A percentile compares a stretch with the other conserved stretches of the same genome.
Evolutionary conservation across 768 basidiomycete species (phyloP).

Genomic region (Xerocomellus dryophilus): DNA sequence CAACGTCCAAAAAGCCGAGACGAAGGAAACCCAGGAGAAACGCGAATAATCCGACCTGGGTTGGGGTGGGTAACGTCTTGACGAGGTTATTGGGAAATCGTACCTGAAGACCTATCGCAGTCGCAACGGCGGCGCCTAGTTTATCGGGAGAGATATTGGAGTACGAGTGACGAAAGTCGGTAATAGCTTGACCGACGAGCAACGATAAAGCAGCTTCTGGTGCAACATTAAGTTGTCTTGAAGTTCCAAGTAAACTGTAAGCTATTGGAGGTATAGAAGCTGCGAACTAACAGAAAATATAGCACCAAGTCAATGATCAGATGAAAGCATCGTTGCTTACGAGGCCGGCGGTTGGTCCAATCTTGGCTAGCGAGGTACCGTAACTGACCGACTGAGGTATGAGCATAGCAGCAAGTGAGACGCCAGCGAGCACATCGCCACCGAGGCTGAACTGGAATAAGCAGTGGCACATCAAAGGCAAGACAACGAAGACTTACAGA

Average conservation of each 20-base stretch:
- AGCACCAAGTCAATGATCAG: background rate
- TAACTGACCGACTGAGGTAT: constrained; percentile 91
- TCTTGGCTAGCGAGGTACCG: constrained; percentile 80
- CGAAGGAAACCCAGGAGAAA: constrained; percentile 84
- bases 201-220: constrained; percentile 88
- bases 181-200: constrained; percentile 82
- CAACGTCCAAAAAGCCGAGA: constrained; percentile 90
- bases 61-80: background rate
- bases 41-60: constrained; percentile 78
- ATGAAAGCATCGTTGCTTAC: constrained; percentile 40
- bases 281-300: constrained; percentile 53
- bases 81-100: constrained; percentile 4
- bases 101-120: constrained; percentile 83
- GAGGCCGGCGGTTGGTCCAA: constrained; percentile 82
- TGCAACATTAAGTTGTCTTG: constrained; percentile 75
- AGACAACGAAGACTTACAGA: constrained; percentile 44
- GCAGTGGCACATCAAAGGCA: background rate
- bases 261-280: constrained; percentile 84
- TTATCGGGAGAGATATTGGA: constrained; percentile 41
- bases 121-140: constrained; percentile 66
- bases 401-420: constrained; percentile 82
- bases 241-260: constrained; percentile 89
- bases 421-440: constrained; percentile 78
- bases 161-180: constrained; percentile 57
- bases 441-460: constrained; percentile 40